Evolutionary conservation across 129 eudicot species (phyloP), one percentile per base, ranked within the genome.

Genomic region (Logfia minima): DNA sequence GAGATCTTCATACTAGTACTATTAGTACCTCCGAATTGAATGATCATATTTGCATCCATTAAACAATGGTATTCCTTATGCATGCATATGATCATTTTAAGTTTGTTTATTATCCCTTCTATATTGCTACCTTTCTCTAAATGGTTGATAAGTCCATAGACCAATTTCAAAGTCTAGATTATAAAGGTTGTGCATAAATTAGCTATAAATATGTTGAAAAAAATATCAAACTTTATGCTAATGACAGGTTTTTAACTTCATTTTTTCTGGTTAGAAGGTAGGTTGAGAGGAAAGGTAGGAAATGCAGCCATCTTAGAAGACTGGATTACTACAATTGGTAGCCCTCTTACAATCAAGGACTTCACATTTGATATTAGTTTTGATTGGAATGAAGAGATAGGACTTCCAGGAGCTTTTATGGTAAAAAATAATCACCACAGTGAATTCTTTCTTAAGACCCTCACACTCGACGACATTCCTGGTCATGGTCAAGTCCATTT

Each of bases 321-420:
- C 56, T 86, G 97, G 97, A 75, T 83, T 45, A 81, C 78, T 13
- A 81, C 84, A 53, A n/a, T 65, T 13, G 14, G 55, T 45, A 68
- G 85, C 19, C 76, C 84, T 66, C 63, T 85, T 8, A 72, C 77
- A 10, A 34, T 83, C 6, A 83, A 78, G 11, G 94, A 88, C 10
- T 55, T 79, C 0, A 70, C 78, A 2, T 83, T 72, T 35, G 75
- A 77, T 48, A 84, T 88, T 13, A 80, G 32, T 14, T 91, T 91
- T 26, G 90, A 84, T 19, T 91, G 87, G 90, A 81, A 88, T 56
- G 83, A 82, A 5, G 82, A 85, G 5, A 71, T 88, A 4, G 97
- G 90, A 62, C 58, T 85, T 74, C 92, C 92, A 4, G 96, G 92
- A 32, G 97, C 96, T 43, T 83, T 92, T 72, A 4, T 76, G 28